Conservation (phyloP, 768 basidiomycete species). For the Naganishia randhawae region DNA sequence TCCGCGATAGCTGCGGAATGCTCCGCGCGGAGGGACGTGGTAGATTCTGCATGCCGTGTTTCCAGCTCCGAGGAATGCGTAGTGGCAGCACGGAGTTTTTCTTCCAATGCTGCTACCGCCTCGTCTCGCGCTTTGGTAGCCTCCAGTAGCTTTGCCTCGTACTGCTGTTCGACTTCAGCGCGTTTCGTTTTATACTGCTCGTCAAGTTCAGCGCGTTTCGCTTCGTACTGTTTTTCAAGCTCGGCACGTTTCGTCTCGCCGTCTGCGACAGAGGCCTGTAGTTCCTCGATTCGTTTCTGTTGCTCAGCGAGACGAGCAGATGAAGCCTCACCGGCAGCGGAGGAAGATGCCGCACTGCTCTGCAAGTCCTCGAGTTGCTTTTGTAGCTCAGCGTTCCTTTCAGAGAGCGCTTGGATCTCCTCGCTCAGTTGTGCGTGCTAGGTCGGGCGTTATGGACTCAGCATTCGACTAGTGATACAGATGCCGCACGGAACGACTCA, state of each 20-base stretch:
- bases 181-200: no score
- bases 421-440: slow-evolving; percentile 42
- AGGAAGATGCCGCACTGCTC: slow-evolving; percentile 14
- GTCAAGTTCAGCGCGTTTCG: slow-evolving; percentile 78
- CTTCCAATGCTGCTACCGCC: slow-evolving; percentile 28
- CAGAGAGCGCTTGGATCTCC: slow-evolving; percentile 45
- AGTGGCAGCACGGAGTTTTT: slow-evolving; percentile 6
- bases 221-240: slow-evolving; percentile 65
- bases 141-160: slow-evolving; percentile 3
- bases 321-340: slow-evolving; percentile 5
- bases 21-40: background rate
- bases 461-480: background rate
- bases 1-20: background rate
- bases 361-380: slow-evolving; percentile 32
- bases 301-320: slow-evolving; percentile 8
- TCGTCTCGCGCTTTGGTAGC: slow-evolving; percentile 28
- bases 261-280: slow-evolving; percentile 49
- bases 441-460: background rate
- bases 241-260: slow-evolving; percentile 69
- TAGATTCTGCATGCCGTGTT: background rate
- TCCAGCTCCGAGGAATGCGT: background rate
- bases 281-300: slow-evolving; percentile 26
- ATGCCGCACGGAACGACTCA: slow-evolving; percentile 30
- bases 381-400: slow-evolving; percentile 16
- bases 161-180: background rate